Evolutionary conservation across 2,329 filamentous ascomycete genomes (phyloP).

Genomic region (Colletotrichum magnum): DNA sequence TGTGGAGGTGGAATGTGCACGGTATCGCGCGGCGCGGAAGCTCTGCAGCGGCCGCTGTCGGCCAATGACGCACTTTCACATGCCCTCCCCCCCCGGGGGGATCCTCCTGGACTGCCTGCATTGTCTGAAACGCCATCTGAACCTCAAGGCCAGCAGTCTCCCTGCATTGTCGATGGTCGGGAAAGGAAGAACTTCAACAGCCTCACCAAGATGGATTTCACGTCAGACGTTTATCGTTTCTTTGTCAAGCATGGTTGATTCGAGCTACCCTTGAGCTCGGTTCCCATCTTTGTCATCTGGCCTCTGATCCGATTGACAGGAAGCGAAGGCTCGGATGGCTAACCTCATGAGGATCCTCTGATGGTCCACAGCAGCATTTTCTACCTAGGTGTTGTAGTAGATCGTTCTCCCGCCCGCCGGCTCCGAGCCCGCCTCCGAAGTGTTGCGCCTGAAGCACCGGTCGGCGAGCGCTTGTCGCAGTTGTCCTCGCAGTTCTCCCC

Average conservation of each 20-base stretch:
- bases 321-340: constrained; percentile 31
- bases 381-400: constrained; percentile 4
- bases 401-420: constrained; percentile 16
- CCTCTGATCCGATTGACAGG: constrained; percentile 25
- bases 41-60: constrained; percentile 10
- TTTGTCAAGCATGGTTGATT: constrained; percentile 31
- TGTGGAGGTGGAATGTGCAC: constrained; percentile 40
- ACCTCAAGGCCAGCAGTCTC: constrained; percentile 3
- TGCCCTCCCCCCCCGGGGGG: constrained; percentile 18
- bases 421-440: constrained; percentile 17
- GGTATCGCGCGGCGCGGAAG: constrained; percentile 28
- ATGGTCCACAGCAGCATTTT: background rate
- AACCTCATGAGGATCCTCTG: constrained; percentile 23
- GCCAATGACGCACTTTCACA: constrained; percentile 41
- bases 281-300: constrained; percentile 27
- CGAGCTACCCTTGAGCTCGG: constrained; percentile 8
- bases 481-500: background rate
- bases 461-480: background rate
- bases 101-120: constrained; percentile 16
- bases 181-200: background rate
- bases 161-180: constrained; percentile 1
- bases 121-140: constrained; percentile 33
- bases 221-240: constrained; percentile 30
- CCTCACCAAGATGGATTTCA: constrained; percentile 3
- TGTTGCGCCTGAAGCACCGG: constrained; percentile 1